Evolutionary conservation across 202 grass and related monocot species (phyloP).

Genomic region (Bolboschoenoplectus hybrid): DNA sequence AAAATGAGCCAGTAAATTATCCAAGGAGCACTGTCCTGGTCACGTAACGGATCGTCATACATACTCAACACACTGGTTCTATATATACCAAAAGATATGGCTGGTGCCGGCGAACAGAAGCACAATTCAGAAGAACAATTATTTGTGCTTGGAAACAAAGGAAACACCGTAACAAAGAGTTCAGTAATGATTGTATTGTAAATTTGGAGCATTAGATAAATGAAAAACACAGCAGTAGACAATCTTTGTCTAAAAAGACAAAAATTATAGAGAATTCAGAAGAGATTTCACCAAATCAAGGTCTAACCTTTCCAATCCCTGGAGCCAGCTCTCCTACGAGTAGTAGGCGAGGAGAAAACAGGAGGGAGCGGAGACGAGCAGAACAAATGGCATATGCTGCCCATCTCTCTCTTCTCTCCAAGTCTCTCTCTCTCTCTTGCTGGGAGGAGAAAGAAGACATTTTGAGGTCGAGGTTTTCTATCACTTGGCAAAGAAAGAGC

Average conservation of each 20-base stretch:
- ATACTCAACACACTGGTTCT: not conserved
- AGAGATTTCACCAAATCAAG: not conserved
- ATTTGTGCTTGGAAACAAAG: not conserved
- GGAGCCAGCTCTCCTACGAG: conserved; percentile 11
- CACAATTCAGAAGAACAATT: not conserved
- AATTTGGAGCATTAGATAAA: not conserved
- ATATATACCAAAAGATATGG: conserved; percentile 4
- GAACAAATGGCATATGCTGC: conserved; percentile 17
- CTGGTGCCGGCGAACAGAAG: not conserved
- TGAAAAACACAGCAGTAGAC: not conserved
- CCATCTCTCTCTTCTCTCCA: conserved; percentile 20
- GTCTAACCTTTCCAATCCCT: not conserved
- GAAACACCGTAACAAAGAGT: not conserved
- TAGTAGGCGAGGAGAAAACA: not conserved
- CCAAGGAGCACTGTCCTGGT: not conserved
- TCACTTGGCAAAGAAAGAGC: not conserved
- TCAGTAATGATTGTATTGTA: too few relatives aligned
- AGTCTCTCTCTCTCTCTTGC: conserved; percentile 23
- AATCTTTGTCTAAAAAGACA: too few relatives aligned
- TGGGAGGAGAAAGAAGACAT: not conserved
- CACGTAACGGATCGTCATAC: not conserved
- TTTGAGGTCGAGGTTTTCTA: conserved; percentile 32
- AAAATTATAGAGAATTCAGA: not conserved
- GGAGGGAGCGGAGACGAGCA: conserved; percentile 11
- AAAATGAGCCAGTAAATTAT: not conserved